Conservation (phyloP, 1,284 basidiomycete species). For the Apiotrichum mycotoxinovorans region DNA sequence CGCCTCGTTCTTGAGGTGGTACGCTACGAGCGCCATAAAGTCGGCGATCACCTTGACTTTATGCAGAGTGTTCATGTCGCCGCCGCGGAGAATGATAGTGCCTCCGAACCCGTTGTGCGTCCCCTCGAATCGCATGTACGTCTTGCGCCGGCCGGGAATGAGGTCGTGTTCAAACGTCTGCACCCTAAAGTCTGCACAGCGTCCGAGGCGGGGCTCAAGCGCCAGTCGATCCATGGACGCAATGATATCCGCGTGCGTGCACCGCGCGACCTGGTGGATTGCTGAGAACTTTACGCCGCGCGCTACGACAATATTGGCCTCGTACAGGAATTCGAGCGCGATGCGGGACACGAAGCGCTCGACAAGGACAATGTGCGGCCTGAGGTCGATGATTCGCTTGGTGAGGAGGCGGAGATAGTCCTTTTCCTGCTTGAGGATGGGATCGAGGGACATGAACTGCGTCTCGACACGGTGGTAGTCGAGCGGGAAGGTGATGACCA, state of each 20-base stretch:
- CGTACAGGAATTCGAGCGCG: slow-evolving; percentile 83
- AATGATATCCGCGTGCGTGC: slow-evolving; percentile 93
- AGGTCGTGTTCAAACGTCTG: slow-evolving; percentile 92
- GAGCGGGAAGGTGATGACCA: slow-evolving; percentile 92
- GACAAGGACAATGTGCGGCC: slow-evolving; percentile 89
- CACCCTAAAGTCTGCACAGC: slow-evolving; percentile 80
- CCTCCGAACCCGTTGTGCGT: slow-evolving; percentile 88
- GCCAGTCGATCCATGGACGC: slow-evolving; percentile 93
- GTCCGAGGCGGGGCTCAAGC: slow-evolving; percentile 82
- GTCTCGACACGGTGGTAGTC: slow-evolving; percentile 93
- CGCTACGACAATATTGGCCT: slow-evolving; percentile 86
- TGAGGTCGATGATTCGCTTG: slow-evolving; percentile 78
- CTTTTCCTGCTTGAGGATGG: slow-evolving; percentile 88
- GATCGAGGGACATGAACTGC: slow-evolving; percentile 89
- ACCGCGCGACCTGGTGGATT: slow-evolving; percentile 80
- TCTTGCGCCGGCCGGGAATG: slow-evolving; percentile 87
- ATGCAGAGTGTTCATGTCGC: slow-evolving; percentile 69
- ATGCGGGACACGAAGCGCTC: slow-evolving; percentile 88
- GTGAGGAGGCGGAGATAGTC: slow-evolving; percentile 90
- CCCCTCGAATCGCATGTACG: slow-evolving; percentile 96
- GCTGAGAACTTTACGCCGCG: slow-evolving; percentile 84
- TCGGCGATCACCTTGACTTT: slow-evolving; percentile 88
- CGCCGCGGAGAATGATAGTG: slow-evolving; percentile 90
- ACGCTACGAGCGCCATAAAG: slow-evolving; percentile 85
- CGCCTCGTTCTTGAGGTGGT: slow-evolving; percentile 84